Evolutionary conservation across 2,329 filamentous ascomycete species (phyloP), one percentile per base, ranked within the genome.

Genomic region (Massarina eburnea): DNA sequence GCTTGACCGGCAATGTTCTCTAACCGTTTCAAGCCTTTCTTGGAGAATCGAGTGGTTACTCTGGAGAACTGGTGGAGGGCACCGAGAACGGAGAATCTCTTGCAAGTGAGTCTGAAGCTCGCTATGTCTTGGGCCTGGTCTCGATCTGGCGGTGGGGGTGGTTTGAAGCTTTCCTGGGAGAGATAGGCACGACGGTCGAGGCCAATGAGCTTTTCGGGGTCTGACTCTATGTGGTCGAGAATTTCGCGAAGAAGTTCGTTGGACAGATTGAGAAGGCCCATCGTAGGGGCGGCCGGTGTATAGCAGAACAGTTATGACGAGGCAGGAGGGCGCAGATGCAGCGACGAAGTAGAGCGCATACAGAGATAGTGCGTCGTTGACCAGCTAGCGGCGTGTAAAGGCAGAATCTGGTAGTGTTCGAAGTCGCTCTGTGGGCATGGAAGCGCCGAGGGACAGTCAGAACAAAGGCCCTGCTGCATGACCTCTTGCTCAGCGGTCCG

Each of bases 131-230:
- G 66, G 5, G 71, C 66, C 38, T 75, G 73, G 44, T 73, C 69
- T 32, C 64, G 68, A 21, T 71, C 66, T 4, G 71, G 70, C 7
- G 67, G 69, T 10, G 70, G 69, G 34, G 73, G 72, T 41, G 66
- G 67, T 48, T 72, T 74, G 64, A 79, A 76, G 66, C 74, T 76
- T 59, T 79, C 77, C 46, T 76, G 74, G 19, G 78, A 79, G 24
- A 79, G 68, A 57, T 76, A 79, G 47, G 72, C 73, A 51, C 76
- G 70, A 43, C 75, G 71, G 51, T 78, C 77, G 41, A 78, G 71
- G 27, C 70, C 73, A 45, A 78, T 72, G 22, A 75, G 71, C 57
- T 75, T 76, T 37, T 78, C 74, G 26, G 76, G 72, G 50, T 80
- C 75, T n/a, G 73, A 72, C 43, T 75, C 74, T 53, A 81, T 73